Percentiles rank a stretch among this genome's conserved stretches.
Conservation (phyloP, 495 filamentous ascomycete genomes). For the Patellaria atrata region DNA sequence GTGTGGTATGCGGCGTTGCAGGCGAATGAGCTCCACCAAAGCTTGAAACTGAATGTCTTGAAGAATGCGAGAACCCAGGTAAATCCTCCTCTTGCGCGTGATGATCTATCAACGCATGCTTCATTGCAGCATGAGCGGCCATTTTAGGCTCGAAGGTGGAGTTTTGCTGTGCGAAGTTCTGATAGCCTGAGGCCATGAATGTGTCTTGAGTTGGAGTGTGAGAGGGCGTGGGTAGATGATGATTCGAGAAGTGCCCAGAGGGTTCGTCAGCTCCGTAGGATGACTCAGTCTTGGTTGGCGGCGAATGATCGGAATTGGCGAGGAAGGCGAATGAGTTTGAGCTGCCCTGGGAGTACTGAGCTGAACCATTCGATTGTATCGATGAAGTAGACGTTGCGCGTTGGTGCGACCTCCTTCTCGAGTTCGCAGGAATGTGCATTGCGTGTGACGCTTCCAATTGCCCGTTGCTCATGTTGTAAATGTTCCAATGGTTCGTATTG, state of each 20-base stretch:
- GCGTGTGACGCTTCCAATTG: conserved; percentile 10
- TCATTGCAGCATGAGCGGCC: conserved; percentile 37
- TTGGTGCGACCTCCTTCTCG: conserved; percentile 18
- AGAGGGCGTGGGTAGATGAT: conserved; percentile 23
- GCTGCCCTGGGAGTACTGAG: conserved; percentile 18
- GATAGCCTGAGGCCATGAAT: conserved; percentile 16
- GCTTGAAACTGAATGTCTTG: conserved; percentile 41
- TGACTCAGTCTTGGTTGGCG: conserved; percentile 19
- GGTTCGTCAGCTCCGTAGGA: conserved; percentile 18
- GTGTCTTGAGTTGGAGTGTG: conserved; percentile 24
- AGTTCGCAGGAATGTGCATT: conserved; percentile 12
- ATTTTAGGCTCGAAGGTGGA: conserved; percentile 28
- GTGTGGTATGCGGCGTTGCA: conserved; percentile 40
- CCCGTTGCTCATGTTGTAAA: conserved; percentile 14
- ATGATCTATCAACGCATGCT: conserved; percentile 40
- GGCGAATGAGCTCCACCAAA: conserved; percentile 38
- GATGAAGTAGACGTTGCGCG: conserved; percentile 26
- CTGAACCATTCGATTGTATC: conserved; percentile 24
- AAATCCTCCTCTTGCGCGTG: conserved; percentile 29
- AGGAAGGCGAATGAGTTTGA: conserved; percentile 21
- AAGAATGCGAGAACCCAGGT: conserved; percentile 32
- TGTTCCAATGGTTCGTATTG: conserved; percentile 12
- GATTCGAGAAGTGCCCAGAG: conserved; percentile 22
- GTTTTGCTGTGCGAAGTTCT: conserved; percentile 6
- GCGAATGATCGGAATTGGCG: conserved; percentile 26